Conservation (phyloP, 306 rosid genomes). For the Trifolium fragiferum region DNA sequence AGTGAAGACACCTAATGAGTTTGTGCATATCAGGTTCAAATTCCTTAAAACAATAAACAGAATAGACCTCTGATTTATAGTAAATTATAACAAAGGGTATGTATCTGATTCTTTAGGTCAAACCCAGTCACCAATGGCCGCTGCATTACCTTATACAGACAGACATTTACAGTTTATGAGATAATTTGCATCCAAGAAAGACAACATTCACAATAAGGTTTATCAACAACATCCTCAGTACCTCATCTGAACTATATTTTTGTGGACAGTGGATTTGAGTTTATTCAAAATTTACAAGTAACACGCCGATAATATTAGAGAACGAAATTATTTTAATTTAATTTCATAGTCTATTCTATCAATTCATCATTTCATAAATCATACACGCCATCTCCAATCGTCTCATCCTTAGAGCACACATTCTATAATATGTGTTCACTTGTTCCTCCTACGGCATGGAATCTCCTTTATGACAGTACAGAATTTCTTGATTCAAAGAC, state of each 20-base stretch:
- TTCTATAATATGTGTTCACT: slow-evolving; percentile 10
- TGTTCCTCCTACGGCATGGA: neutral
- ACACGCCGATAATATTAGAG: neutral
- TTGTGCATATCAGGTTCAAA: neutral
- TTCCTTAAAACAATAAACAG: neutral
- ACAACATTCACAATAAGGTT: slow-evolving; percentile 23
- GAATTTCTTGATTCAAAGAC: neutral
- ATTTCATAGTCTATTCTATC: neutral
- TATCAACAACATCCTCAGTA: slow-evolving; percentile 17
- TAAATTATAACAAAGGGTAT: neutral
- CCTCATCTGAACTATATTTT: slow-evolving; percentile 14
- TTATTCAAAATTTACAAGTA: slow-evolving; percentile 32
- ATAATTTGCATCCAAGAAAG: slow-evolving; percentile 28
- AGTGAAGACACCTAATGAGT: neutral
- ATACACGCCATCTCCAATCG: slow-evolving; percentile 6
- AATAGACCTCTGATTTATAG: neutral
- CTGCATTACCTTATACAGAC: neutral
- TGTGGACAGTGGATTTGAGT: slow-evolving; percentile 8
- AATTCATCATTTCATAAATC: slow-evolving; percentile 8
- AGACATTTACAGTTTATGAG: neutral
- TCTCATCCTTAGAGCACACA: slow-evolving; percentile 1
- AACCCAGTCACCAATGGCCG: slow-evolving; percentile 10
- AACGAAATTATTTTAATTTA: neutral
- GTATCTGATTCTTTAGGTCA: neutral
- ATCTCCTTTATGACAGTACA: neutral